Conservation (phyloP, 768 basidiomycete genomes). For the Podaxis sp. region DNA sequence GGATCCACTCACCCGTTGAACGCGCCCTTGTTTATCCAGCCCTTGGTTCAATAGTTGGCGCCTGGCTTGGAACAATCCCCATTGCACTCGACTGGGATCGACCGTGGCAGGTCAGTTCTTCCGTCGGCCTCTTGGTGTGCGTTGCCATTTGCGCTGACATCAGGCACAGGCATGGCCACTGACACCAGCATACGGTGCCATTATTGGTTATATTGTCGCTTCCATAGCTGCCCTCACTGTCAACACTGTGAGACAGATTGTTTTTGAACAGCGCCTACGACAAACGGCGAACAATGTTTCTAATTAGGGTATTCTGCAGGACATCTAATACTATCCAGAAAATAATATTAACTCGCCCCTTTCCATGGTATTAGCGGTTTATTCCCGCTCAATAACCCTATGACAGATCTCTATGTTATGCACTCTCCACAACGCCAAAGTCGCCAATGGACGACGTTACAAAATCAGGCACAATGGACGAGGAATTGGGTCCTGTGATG, state of each 20-base stretch:
- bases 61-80: constrained; percentile 81
- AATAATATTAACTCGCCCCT: background rate
- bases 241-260: constrained; percentile 38
- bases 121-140: background rate
- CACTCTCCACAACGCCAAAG: constrained; percentile 44
- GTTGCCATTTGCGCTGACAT: constrained; percentile 11
- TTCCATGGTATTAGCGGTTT: background rate
- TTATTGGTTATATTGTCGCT: constrained; percentile 65
- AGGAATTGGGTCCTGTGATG: constrained; percentile 69
- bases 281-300: background rate
- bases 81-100: constrained; percentile 96
- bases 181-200: constrained; percentile 70
- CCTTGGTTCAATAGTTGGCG: constrained; percentile 68
- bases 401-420: constrained; percentile 18
- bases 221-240: constrained; percentile 54
- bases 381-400: background rate
- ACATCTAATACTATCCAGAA: background rate
- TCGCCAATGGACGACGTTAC: constrained; percentile 83
- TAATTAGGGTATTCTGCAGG: constrained; percentile 10
- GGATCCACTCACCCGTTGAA: constrained; percentile 67
- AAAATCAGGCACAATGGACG: constrained; percentile 76
- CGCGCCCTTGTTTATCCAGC: constrained; percentile 78
- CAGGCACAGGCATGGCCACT: constrained; percentile 74
- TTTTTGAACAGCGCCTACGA: constrained; percentile 32
- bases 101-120: constrained; percentile 83